Percentiles rank a stretch among this genome's conserved stretches.
phyloP scores from a whole-genome alignment of 2,329 filamentous ascomycete species.

The Colletotrichum sp. region DNA sequence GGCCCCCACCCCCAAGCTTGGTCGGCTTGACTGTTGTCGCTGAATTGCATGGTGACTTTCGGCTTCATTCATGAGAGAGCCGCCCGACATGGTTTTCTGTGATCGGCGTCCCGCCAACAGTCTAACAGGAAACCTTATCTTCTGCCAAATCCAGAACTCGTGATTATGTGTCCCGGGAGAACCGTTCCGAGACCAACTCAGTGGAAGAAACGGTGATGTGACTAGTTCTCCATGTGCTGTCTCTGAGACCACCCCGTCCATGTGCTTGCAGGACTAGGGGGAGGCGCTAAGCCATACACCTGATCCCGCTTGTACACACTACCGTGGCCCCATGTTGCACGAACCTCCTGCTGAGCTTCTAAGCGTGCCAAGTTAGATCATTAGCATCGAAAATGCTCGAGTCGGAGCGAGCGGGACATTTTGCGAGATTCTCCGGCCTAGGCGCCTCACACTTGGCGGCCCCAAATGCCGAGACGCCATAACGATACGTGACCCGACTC shows the following conservation, averaged over 20 bases:
- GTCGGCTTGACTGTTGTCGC: not conserved
- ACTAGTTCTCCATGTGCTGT: not conserved
- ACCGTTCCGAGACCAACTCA: not conserved
- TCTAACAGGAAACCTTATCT: not conserved
- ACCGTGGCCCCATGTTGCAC: not conserved
- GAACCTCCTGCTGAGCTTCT: not conserved
- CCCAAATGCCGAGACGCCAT: not conserved
- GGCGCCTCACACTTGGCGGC: not conserved
- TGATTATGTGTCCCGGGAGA: not conserved
- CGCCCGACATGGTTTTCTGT: not conserved
- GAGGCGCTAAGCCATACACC: not conserved
- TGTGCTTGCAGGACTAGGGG: not conserved
- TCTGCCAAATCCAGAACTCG: not conserved
- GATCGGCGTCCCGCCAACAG: not conserved
- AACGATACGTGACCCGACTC: not conserved
- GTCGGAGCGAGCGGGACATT: not conserved
- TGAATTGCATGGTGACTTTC: not conserved
- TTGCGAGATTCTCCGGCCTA: not conserved
- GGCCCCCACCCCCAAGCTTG: not conserved
- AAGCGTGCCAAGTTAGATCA: not conserved
- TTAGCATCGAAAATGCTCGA: not conserved
- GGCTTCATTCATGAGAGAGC: not conserved
- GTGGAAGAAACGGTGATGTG: not conserved
- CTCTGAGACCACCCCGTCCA: not conserved
- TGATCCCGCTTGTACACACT: not conserved